These are phyloP conservation scores for Rosa persica DNA, from an alignment of 306 rosid species.

Conservation along the genomic window DNA sequence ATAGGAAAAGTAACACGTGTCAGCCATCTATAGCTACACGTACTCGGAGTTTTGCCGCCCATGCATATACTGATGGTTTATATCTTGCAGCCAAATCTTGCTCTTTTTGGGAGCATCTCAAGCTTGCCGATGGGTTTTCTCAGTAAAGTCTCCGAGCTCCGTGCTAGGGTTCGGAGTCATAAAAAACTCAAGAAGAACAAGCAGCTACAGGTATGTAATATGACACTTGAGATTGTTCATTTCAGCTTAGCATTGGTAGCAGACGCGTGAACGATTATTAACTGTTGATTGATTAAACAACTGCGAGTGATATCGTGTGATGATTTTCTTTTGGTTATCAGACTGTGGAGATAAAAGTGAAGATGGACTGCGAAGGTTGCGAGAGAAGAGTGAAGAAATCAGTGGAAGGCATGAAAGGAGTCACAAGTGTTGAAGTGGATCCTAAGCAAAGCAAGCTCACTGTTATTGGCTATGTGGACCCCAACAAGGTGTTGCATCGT, in stretches of 20 bases:
- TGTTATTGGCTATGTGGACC: conserved; percentile 45
- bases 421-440: conserved; percentile 39
- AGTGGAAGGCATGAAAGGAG: conserved; percentile 53
- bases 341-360: conserved; percentile 57
- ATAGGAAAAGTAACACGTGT: neutral
- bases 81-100: too few species aligned
- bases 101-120: neutral
- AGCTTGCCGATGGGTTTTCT: conserved; percentile 31
- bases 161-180: neutral
- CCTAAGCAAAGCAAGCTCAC: conserved; percentile 47
- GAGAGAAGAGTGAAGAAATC: conserved; percentile 43
- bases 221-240: neutral
- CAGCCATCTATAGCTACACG: neutral
- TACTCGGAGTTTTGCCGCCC: neutral
- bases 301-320: neutral
- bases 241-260: neutral
- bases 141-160: conserved; percentile 10
- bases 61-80: neutral
- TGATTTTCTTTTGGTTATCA: neutral
- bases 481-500: conserved; percentile 36
- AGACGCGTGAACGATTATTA: neutral
- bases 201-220: conserved; percentile 25
- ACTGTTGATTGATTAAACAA: neutral
- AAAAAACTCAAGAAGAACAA: conserved; percentile 27
- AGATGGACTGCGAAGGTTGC: conserved; percentile 55